phyloP scores from a whole-genome alignment of 164 flowering plant species.

The Dillenia suffruticosa region DNA sequence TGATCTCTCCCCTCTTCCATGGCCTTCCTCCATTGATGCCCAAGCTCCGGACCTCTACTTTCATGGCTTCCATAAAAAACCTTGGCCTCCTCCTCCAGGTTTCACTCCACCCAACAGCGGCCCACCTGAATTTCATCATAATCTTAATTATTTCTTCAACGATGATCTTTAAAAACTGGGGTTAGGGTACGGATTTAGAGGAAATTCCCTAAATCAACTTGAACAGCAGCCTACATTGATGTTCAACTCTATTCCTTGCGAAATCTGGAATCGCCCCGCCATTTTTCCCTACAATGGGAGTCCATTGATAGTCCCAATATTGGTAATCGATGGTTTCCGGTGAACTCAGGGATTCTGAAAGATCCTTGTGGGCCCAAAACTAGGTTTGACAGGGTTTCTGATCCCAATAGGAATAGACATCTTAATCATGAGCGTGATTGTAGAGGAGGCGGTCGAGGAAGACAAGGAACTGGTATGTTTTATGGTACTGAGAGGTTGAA shows the following conservation, averaged over 20 bases:
- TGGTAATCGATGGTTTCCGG: not conserved
- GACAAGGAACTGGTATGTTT: conserved; percentile 18
- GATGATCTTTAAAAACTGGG: conserved; percentile 32
- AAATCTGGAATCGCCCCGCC: conserved; percentile 10
- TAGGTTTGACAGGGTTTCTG: not conserved
- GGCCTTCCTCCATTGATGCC: conserved; percentile 23
- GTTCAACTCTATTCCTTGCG: conserved; percentile 48
- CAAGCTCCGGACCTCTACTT: conserved; percentile 22
- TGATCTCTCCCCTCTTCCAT: conserved; percentile 13
- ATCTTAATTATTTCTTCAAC: not conserved
- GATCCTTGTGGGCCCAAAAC: conserved; percentile 13
- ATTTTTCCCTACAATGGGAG: conserved; percentile 19
- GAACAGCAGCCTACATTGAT: conserved; percentile 16
- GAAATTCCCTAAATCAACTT: conserved; percentile 2
- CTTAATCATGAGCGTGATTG: conserved; percentile 12
- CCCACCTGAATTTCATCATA: conserved; percentile 2
- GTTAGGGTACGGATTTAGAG: conserved; percentile 10
- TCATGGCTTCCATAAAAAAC: conserved; percentile 32
- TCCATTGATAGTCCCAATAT: not conserved
- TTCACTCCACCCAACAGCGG: conserved; percentile 7
- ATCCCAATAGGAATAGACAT: conserved; percentile 12
- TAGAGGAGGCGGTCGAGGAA: conserved; percentile 14
- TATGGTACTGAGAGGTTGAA: conserved; percentile 11
- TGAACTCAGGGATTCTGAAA: conserved; percentile 4
- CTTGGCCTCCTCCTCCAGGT: conserved; percentile 18